phyloP scores from a whole-genome alignment of 306 rosid genomes.

The Citrullus mucosospermus region DNA sequence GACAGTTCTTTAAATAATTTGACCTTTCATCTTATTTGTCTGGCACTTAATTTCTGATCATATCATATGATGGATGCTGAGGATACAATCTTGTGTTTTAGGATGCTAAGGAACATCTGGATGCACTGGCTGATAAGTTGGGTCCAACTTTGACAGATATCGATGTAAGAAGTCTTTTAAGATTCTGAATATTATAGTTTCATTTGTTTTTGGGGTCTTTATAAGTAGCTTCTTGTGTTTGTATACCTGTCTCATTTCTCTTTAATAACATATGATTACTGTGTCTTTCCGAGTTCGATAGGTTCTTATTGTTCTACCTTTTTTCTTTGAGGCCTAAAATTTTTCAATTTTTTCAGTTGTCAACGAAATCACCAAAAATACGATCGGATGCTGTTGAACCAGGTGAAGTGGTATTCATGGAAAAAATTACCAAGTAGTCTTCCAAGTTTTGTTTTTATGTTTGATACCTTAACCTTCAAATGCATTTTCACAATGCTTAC shows the following conservation, averaged over 20 bases:
- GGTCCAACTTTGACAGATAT: conserved; percentile 81
- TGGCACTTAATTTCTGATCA: not conserved
- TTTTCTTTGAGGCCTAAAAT: conserved; percentile 11
- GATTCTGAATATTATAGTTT: not conserved
- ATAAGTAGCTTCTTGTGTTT: not conserved
- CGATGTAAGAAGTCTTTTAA: conserved; percentile 46
- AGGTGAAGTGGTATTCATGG: conserved; percentile 62
- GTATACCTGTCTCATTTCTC: not conserved
- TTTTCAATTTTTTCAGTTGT: conserved; percentile 45
- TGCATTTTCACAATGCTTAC: not conserved
- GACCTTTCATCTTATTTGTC: not conserved
- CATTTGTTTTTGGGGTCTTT: not conserved
- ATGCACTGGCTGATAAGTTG: conserved; percentile 92
- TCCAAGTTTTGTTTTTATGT: conserved; percentile 33
- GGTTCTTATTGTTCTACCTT: not conserved
- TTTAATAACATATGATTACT: not conserved
- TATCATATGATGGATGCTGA: conserved; percentile 20
- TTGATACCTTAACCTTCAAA: conserved; percentile 24
- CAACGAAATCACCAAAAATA: conserved; percentile 54
- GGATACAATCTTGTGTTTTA: conserved; percentile 28
- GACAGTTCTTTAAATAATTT: not conserved
- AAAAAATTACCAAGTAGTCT: conserved; percentile 24
- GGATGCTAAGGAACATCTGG: conserved; percentile 97
- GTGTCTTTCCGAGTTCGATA: conserved; percentile 2
- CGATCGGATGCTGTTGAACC: conserved; percentile 55